These are phyloP conservation scores for Peribolospora baueri DNA, from an alignment of 768 basidiomycete species.

Conservation along the genomic window DNA sequence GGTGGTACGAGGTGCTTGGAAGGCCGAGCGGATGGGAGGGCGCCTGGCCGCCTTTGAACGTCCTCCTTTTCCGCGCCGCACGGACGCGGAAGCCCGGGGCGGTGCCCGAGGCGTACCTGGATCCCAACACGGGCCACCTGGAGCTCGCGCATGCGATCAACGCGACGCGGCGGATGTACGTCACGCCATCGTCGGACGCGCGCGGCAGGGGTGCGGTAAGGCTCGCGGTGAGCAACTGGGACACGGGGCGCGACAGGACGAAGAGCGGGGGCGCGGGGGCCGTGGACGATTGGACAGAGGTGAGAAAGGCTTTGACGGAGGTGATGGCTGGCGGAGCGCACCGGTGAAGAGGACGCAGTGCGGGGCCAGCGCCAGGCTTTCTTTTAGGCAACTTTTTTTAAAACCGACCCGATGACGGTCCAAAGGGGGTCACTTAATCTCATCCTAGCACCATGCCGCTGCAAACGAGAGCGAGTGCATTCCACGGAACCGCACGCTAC, in stretches of 20 bases:
- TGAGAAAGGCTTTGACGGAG: slow-evolving; percentile 13
- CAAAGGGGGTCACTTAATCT: too few relatives aligned
- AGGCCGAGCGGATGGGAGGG: too few relatives aligned
- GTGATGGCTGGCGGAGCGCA: slow-evolving; percentile 3
- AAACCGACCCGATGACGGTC: too few relatives aligned
- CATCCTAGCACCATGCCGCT: too few relatives aligned
- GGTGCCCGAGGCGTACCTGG: neutral
- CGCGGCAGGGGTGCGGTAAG: slow-evolving; percentile 20
- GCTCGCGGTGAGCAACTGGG: slow-evolving; percentile 23
- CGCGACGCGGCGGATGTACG: slow-evolving; percentile 19
- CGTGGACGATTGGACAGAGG: slow-evolving; percentile 13
- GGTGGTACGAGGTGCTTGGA: slow-evolving; percentile 14
- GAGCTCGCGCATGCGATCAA: slow-evolving; percentile 19
- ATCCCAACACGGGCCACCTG: neutral
- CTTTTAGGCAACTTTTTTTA: too few relatives aligned
- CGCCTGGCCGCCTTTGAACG: slow-evolving; percentile 1
- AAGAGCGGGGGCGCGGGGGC: neutral
- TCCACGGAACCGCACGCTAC: too few relatives aligned
- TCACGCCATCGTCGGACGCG: slow-evolving; percentile 19
- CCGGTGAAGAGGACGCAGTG: too few relatives aligned
- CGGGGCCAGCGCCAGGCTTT: too few relatives aligned
- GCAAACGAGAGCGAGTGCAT: too few relatives aligned
- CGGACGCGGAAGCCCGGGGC: neutral
- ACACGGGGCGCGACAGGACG: slow-evolving; percentile 10
- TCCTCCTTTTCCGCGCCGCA: slow-evolving; percentile 8